Evolutionary conservation across 768 basidiomycete species (phyloP).

Genomic region (Lyophyllum shimeji): DNA sequence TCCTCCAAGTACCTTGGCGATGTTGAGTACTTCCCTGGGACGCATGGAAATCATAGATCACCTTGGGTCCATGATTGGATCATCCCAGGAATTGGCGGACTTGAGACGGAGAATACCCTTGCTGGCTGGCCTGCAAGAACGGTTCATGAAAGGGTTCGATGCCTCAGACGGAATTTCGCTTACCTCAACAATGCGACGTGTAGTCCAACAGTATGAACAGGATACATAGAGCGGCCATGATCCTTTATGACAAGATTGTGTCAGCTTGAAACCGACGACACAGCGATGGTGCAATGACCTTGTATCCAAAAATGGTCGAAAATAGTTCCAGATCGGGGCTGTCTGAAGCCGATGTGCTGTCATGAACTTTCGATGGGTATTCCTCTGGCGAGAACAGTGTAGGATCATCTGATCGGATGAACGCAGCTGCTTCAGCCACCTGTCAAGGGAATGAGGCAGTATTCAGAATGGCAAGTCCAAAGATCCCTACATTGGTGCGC

Average conservation of each 20-base stretch:
- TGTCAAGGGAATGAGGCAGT: constrained; percentile 13
- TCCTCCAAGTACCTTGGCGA: constrained; percentile 37
- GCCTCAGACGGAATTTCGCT: neutral
- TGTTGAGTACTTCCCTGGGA: neutral
- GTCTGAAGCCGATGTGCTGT: constrained; percentile 42
- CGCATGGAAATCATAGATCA: constrained; percentile 16
- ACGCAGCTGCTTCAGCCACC: constrained; percentile 58
- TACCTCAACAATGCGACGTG: constrained; percentile 45
- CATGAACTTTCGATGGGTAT: constrained; percentile 36
- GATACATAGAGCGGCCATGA: constrained; percentile 33
- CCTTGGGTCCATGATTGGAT: constrained; percentile 47
- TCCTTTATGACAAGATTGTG: constrained; percentile 22
- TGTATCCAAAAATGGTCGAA: constrained; percentile 41
- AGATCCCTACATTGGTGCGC: constrained; percentile 48
- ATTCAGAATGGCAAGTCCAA: neutral
- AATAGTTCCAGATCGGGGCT: constrained; percentile 53
- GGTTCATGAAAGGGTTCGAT: neutral
- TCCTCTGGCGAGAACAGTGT: constrained; percentile 40
- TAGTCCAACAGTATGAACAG: constrained; percentile 38
- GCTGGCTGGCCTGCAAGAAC: constrained; percentile 37
- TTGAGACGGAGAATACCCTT: constrained; percentile 38
- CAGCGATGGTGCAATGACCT: constrained; percentile 21
- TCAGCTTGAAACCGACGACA: neutral
- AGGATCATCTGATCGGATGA: constrained; percentile 55
- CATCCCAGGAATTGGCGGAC: constrained; percentile 40